These are phyloP conservation scores for Colletotrichum tanaceti DNA, from an alignment of 2,329 filamentous ascomycete species.

Conservation along the genomic window DNA sequence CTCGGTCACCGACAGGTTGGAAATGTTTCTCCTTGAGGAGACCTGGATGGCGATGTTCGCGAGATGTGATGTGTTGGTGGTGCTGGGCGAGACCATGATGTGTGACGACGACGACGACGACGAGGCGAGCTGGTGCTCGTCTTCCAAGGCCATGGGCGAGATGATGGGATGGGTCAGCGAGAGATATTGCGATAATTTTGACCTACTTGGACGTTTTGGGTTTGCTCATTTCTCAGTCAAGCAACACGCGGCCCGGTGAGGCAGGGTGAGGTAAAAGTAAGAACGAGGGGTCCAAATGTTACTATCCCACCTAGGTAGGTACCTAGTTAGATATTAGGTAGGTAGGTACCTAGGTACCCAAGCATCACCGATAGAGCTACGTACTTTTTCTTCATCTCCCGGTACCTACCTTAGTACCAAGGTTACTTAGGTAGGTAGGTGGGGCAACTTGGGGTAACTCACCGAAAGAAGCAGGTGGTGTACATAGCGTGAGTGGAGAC, in stretches of 20 bases:
- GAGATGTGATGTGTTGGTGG: neutral
- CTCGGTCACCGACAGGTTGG: neutral
- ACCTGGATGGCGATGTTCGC: neutral
- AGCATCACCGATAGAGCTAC: too few relatives aligned
- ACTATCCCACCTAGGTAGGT: too few relatives aligned
- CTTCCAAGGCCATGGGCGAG: too few relatives aligned
- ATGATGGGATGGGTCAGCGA: too few relatives aligned
- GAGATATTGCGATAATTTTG: neutral
- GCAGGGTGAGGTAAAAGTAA: neutral
- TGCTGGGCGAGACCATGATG: neutral
- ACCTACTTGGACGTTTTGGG: neutral
- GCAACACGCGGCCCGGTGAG: neutral
- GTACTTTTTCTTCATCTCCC: too few relatives aligned
- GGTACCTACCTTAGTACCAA: too few relatives aligned
- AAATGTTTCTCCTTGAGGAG: neutral
- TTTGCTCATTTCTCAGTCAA: neutral
- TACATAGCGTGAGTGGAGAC: neutral
- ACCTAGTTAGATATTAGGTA: too few relatives aligned
- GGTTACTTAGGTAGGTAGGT: too few relatives aligned
- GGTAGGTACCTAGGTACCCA: too few relatives aligned
- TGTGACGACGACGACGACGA: neutral
- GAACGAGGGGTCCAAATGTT: slow-evolving; percentile 1
- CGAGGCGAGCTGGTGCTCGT: neutral
- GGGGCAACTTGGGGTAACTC: slow-evolving; percentile 12
- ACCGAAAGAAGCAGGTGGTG: slow-evolving; percentile 13